Evolutionary conservation across 2,329 filamentous ascomycete genomes (phyloP).

Genomic region (Orbilia oligospora): DNA sequence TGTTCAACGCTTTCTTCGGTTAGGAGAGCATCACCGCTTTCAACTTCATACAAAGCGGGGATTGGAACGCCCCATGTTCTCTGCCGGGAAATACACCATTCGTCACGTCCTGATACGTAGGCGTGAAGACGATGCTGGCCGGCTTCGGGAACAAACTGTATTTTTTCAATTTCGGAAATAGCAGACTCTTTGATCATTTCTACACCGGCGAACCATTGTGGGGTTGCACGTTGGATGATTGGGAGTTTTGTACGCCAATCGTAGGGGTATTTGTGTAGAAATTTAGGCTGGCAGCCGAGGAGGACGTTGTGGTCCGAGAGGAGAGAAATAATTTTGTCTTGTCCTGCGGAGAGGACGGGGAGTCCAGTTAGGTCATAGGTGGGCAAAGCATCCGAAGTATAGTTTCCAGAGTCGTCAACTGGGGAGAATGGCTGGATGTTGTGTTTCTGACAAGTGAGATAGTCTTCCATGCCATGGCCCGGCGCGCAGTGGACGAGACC

Average conservation of each 20-base stretch:
- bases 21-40: slow-evolving; percentile 81
- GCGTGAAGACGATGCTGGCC: slow-evolving; percentile 83
- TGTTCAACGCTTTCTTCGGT: slow-evolving; percentile 84
- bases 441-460: slow-evolving; percentile 80
- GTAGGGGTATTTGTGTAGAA: slow-evolving; percentile 94
- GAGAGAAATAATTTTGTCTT: slow-evolving; percentile 78
- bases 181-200: slow-evolving; percentile 83
- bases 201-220: slow-evolving; percentile 98
- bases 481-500: slow-evolving; percentile 95
- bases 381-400: slow-evolving; percentile 84
- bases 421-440: slow-evolving; percentile 84
- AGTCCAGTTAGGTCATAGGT: slow-evolving; percentile 80
- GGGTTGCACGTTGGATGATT: slow-evolving; percentile 90
- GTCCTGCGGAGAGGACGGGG: slow-evolving; percentile 79
- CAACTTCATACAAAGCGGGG: slow-evolving; percentile 83
- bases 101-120: slow-evolving; percentile 87
- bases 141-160: slow-evolving; percentile 82
- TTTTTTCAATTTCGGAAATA: slow-evolving; percentile 77
- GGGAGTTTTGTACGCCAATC: slow-evolving; percentile 97
- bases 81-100: slow-evolving; percentile 98
- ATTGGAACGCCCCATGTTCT: slow-evolving; percentile 97
- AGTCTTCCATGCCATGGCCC: slow-evolving; percentile 97
- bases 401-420: slow-evolving; percentile 83
- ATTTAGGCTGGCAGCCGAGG: slow-evolving; percentile 76
- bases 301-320: slow-evolving; percentile 75